Evolutionary conservation across 1,284 basidiomycete genomes (phyloP), one percentile per base, ranked within the genome.

Genomic region (Ceratobasidium theobromae): DNA sequence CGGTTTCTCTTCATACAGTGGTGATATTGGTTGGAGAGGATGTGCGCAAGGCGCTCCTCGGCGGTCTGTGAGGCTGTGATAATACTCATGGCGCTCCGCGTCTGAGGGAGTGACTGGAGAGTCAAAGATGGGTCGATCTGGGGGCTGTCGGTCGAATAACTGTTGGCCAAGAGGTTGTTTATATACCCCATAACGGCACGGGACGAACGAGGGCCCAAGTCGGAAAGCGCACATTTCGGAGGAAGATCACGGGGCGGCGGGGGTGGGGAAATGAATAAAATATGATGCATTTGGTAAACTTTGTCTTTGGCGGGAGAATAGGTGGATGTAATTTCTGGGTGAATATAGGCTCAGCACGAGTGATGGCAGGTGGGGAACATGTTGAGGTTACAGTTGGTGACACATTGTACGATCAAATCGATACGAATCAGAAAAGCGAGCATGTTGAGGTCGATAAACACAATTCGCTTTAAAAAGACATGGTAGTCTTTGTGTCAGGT

Each of bases 11-110:
- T 48, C 60, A 64, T 53, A 4, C 27, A 28, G 12, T 49, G 60
- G 8, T 43, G 21, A 40, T 64, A 64, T 28, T 64, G 60, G 25
- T 64, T 64, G 25, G 60, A 64, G 4, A 64, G 49, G 5, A 64
- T 48, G 35, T 6, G 28, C 18, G 23, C 48, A 9, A 64, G 23
- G 4, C 60, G 60, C 60, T 64, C 38, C 40, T 64, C 33, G 18
- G 35, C 25, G 35, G 58, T 52, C 23, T 14, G 12, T 33, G 32
- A 27, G 32, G 58, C 25, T 3, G 48, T 8, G 35, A 32, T 16
- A 33, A 33, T 11, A n/a, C 16, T 35, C 58, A 62, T 62, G n/a
- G 32, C 33, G 18, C 12, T 4, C n/a, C 30, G 25, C 11, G 12
- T 25, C 8, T 32, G 58, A 6, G 25, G 27, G 27, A 21, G 21